Evolutionary conservation across 805 yeast genomes (phyloP), one percentile per base, ranked within the genome.

Genomic region (Pichia membranifaciens): DNA sequence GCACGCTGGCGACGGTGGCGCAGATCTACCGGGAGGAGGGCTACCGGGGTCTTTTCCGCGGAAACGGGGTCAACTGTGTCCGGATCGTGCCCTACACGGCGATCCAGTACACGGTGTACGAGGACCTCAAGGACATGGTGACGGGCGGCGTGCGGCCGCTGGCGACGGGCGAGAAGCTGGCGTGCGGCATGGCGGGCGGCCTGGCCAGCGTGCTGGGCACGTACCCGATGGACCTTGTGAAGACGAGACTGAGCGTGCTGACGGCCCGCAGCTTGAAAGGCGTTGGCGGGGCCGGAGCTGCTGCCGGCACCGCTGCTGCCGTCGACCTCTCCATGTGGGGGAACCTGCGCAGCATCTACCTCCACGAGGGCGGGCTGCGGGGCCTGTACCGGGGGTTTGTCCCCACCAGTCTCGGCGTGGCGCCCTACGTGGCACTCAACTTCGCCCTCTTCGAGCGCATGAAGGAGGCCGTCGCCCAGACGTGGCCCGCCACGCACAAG

Each of bases 351-450:
- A 67, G 72, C 16, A 87, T 89, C 18, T 87, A 85, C 65, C 58
- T 56, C 15, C 75, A 73, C 15, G 99, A 91, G 66, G 98, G 98
- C 33, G 96, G 96, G 0, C 21, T 87, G 8, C 51, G 60, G 2
- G 95, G 89, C 0, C 69, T 91, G 15, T 91, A 87, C 61, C 73
- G 90, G 44, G 99, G 99, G 3, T 71, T 90, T 12, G 70, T 82
- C 51, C 96, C 98, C n/a, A 91, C 98, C 0, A 79, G 90, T 1
- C 67, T 87, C 48, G 97, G 98, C 1, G 96, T 93, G 18, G 97
- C 96, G 1, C 97, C 98, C 1, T 93, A 90, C 60, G 96, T 88
- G 29, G 96, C 96, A 4, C 76, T 91, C 44, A 91, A 90, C 66
- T 91, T 91, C 62, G 84, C 96, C 2, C 80, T 88, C 40, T 91